phyloP scores from a whole-genome alignment of 768 basidiomycete species.

The Dacryopinax spathularia region DNA sequence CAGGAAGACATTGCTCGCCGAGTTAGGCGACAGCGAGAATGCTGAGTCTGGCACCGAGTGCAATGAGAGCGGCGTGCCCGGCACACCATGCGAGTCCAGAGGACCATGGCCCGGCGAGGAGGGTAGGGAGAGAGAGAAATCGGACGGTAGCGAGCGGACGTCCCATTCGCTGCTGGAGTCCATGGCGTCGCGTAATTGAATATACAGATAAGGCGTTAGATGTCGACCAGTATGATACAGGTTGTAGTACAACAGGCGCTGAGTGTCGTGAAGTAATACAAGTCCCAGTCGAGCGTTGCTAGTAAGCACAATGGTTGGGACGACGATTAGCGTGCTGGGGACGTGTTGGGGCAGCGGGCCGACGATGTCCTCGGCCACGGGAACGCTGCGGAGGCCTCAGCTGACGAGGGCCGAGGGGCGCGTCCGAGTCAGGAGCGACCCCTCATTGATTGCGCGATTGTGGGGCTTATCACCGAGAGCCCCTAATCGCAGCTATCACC shows the following conservation, averaged over 20 bases:
- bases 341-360: not conserved
- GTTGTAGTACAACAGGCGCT: not conserved
- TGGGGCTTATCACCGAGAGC: not conserved
- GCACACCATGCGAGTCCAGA: not conserved
- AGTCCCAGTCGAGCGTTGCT: not conserved
- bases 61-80: not conserved
- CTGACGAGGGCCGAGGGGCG: not conserved
- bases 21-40: not conserved
- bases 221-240: not conserved
- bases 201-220: not conserved
- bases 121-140: slow-evolving; percentile 1
- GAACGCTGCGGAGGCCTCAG: not conserved
- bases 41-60: not conserved
- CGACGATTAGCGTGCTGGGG: not conserved
- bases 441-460: not conserved
- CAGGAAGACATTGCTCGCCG: not conserved
- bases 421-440: not conserved
- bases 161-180: slow-evolving; percentile 1
- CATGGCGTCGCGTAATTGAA: not conserved
- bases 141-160: not conserved
- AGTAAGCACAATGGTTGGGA: not conserved
- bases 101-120: not conserved
- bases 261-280: not conserved
- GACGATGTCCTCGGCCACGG: not conserved
- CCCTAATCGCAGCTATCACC: not conserved